Percentiles rank a stretch among this genome's conserved stretches.
These are phyloP conservation scores for Posidonia oceanica DNA, from an alignment of 116 monocot genomes.

Conservation along the genomic window DNA sequence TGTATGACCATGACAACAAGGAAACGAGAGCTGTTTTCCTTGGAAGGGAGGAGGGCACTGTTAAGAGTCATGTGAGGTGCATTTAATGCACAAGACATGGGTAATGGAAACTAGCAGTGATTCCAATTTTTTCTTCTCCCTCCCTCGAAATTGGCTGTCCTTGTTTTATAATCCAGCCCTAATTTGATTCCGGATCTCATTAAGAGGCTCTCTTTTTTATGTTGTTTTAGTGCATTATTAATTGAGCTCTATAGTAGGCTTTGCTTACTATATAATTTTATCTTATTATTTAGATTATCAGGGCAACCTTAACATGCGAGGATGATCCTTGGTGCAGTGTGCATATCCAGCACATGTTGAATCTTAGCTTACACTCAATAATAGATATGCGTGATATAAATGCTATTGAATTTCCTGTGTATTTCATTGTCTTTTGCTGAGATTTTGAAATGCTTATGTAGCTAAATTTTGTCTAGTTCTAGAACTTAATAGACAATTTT, in stretches of 20 bases:
- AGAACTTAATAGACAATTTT: too few species aligned
- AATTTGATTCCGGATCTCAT: constrained; percentile 45
- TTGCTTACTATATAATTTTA: constrained; percentile 16
- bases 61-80: constrained; percentile 32
- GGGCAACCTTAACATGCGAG: constrained; percentile 9
- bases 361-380: constrained; percentile 1
- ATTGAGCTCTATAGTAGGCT: constrained; percentile 18
- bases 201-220: constrained; percentile 27
- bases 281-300: constrained; percentile 3
- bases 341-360: not conserved
- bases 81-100: constrained; percentile 22
- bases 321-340: constrained; percentile 5
- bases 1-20: constrained; percentile 6
- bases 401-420: too few species aligned
- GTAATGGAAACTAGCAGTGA: constrained; percentile 9
- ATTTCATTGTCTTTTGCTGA: too few species aligned
- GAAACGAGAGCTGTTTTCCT: constrained; percentile 10
- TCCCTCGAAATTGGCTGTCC: constrained; percentile 14
- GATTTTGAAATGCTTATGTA: too few species aligned
- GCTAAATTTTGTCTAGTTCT: too few species aligned
- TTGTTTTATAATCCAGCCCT: constrained; percentile 28
- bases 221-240: constrained; percentile 19
- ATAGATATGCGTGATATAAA: not conserved
- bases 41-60: not conserved
- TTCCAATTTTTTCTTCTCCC: constrained; percentile 4